These are phyloP conservation scores for Lasiodiplodia gonubiensis DNA, from an alignment of 2,329 filamentous ascomycete species.

Conservation along the genomic window DNA sequence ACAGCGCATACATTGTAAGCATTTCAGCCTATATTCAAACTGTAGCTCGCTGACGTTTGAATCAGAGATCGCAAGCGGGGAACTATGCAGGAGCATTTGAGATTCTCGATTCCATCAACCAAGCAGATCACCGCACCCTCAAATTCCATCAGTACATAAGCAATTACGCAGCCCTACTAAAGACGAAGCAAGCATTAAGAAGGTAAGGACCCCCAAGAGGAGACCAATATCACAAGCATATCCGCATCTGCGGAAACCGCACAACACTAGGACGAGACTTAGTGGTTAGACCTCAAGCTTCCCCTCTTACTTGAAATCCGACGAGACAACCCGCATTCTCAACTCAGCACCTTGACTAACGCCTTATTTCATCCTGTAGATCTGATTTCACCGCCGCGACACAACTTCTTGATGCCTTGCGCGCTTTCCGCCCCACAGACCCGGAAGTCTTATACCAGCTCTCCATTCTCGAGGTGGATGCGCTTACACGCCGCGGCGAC, in stretches of 20 bases:
- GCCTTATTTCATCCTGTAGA: slow-evolving; percentile 41
- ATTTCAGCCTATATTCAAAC: neutral
- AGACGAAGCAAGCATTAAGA: slow-evolving; percentile 67
- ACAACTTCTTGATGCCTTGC: slow-evolving; percentile 63
- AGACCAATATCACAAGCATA: neutral
- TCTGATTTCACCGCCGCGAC: slow-evolving; percentile 63
- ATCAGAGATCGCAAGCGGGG: slow-evolving; percentile 66
- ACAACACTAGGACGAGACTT: neutral
- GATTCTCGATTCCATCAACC: slow-evolving; percentile 64
- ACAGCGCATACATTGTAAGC: slow-evolving; percentile 67
- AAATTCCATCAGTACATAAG: slow-evolving; percentile 78
- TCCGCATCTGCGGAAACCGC: neutral
- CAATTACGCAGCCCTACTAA: slow-evolving; percentile 70
- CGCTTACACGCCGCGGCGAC: slow-evolving; percentile 60
- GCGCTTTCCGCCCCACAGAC: slow-evolving; percentile 59
- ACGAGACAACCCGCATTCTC: neutral
- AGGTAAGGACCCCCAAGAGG: slow-evolving; percentile 39
- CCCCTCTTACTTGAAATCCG: neutral
- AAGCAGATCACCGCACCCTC: slow-evolving; percentile 68
- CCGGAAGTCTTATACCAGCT: slow-evolving; percentile 66
- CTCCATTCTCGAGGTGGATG: slow-evolving; percentile 65
- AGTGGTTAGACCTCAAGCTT: neutral
- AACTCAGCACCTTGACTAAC: neutral
- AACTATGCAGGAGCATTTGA: slow-evolving; percentile 71
- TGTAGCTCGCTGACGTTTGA: neutral